phyloP scores from a whole-genome alignment of 192 early-diverging fungal genomes.

The Gigaspora rosea region DNA sequence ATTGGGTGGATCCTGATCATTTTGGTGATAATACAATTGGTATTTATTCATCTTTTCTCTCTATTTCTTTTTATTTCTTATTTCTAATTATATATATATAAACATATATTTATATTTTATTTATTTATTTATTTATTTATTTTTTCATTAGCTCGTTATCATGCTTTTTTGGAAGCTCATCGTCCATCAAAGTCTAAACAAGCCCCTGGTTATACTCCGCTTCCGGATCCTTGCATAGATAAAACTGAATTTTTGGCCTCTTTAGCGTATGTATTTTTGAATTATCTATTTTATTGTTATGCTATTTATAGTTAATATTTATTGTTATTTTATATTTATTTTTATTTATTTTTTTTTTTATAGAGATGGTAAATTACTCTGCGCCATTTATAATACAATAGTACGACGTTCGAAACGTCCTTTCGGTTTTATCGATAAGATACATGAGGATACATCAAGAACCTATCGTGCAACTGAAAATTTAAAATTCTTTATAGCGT shows the following conservation, averaged over 20 bases:
- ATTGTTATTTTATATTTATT: neutral
- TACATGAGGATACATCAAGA: constrained; percentile 52
- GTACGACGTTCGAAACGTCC: constrained; percentile 53
- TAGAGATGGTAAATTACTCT: constrained; percentile 55
- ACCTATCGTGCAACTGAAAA: constrained; percentile 61
- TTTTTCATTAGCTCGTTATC: constrained; percentile 36
- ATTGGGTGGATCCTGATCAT: constrained; percentile 37
- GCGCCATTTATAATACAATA: constrained; percentile 54
- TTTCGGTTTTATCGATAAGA: constrained; percentile 61
- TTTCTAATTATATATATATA: too few relatives aligned
- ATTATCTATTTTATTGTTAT: neutral
- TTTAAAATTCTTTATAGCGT: constrained; percentile 60
- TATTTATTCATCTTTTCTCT: neutral
- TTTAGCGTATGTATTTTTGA: constrained; percentile 40
- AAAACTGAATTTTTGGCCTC: constrained; percentile 48
- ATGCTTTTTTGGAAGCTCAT: constrained; percentile 52
- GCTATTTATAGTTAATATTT: neutral
- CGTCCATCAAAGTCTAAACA: constrained; percentile 32
- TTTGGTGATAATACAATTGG: constrained; percentile 38
- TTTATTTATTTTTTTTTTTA: neutral
- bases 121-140: too few relatives aligned
- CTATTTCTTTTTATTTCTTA: too few relatives aligned
- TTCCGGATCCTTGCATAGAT: constrained; percentile 39
- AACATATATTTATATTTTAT: too few relatives aligned
- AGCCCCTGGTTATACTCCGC: constrained; percentile 7